Conservation (phyloP, 495 filamentous ascomycete species). For the Penicillium alfredii region DNA sequence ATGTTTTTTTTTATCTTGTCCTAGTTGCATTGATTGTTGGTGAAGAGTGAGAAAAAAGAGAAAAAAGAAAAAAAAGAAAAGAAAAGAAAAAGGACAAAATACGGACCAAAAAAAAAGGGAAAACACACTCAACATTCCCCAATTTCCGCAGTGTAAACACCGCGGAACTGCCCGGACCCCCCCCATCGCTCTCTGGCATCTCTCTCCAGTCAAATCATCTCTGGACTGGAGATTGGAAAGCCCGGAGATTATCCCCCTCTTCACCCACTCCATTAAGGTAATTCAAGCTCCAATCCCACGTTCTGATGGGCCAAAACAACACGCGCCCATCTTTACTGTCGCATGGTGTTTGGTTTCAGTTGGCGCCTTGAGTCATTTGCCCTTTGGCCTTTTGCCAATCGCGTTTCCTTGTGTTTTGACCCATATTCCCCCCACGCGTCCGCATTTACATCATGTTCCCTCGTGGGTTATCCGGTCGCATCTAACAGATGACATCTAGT, state of each 20-base stretch:
- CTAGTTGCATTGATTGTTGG: neutral
- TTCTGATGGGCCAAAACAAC: constrained; percentile 27
- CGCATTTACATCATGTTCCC: constrained; percentile 19
- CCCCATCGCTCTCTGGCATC: constrained; percentile 15
- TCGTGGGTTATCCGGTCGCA: constrained; percentile 5
- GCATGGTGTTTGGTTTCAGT: constrained; percentile 13
- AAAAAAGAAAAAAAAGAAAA: no score
- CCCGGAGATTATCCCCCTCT: constrained; percentile 13
- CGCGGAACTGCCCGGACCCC: constrained; percentile 24
- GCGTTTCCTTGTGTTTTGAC: constrained; percentile 13
- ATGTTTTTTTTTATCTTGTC: neutral
- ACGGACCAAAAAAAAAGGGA: no score
- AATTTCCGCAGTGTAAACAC: no score
- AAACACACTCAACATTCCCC: no score
- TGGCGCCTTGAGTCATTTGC: constrained; percentile 5
- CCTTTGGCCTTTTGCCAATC: no score
- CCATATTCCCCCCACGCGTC: no score
- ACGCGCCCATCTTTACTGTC: constrained; percentile 11
- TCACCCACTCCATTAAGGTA: constrained; percentile 11
- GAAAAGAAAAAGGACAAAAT: no score
- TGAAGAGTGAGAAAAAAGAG: no score
- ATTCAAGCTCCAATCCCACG: constrained; percentile 21
- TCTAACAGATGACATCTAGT: constrained; percentile 15
- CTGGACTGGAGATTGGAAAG: constrained; percentile 15
- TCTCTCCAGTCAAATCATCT: constrained; percentile 29